phyloP scores from a whole-genome alignment of 495 filamentous ascomycete genomes.

The Daldinia loculata region DNA sequence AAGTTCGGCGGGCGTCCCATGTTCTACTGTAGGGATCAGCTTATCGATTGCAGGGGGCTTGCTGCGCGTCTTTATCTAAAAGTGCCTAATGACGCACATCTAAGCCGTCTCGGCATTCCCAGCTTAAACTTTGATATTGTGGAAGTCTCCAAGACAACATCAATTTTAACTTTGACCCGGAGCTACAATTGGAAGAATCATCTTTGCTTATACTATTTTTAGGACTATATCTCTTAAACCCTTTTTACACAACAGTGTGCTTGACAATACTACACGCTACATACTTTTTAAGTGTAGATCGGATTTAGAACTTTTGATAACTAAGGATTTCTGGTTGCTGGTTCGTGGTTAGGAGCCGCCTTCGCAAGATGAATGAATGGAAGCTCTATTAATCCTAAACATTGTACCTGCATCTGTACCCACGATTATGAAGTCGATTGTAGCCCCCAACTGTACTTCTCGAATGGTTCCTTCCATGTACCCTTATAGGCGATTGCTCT shows the following conservation, averaged over 20 bases:
- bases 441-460: no score
- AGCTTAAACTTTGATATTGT: not conserved
- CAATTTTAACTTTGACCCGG: not conserved
- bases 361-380: no score
- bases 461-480: no score
- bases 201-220: no score
- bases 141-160: not conserved
- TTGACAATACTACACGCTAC: no score
- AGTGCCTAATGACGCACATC: conserved; percentile 15
- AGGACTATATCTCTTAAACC: no score
- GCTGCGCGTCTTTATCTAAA: not conserved
- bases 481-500: not conserved
- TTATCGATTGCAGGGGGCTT: conserved; percentile 35
- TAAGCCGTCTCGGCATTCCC: not conserved
- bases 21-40: conserved; percentile 13
- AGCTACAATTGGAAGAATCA: not conserved
- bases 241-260: no score
- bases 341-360: no score
- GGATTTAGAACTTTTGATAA: not conserved
- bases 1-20: conserved; percentile 26
- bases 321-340: not conserved
- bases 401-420: not conserved
- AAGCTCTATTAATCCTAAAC: no score
- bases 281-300: not conserved
- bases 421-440: no score